A percentile compares a stretch with the other conserved stretches of the same genome.
phyloP scores from a whole-genome alignment of 345 rosid genomes.

The Gossypium herbaceum region DNA sequence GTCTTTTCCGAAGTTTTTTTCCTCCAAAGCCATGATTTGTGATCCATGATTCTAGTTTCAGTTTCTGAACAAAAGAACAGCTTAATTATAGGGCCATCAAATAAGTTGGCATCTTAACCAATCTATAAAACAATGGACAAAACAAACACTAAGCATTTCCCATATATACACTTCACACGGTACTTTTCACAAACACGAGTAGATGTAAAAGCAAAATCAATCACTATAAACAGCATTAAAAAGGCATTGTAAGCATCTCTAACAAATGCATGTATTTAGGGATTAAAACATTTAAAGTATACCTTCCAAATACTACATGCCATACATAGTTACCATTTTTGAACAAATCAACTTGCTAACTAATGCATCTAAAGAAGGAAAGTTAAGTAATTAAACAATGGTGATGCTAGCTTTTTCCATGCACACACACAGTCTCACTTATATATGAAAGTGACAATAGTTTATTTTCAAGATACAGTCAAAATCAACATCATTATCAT shows the following conservation, averaged over 20 bases:
- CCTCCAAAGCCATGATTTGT: slow-evolving; percentile 58
- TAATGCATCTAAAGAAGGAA: not conserved
- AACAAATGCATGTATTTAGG: not conserved
- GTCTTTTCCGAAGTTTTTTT: slow-evolving; percentile 58
- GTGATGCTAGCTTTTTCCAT: not conserved
- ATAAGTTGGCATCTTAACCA: not conserved
- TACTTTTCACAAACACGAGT: not conserved
- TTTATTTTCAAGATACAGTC: no score
- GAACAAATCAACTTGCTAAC: not conserved
- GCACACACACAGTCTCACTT: not conserved
- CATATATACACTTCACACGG: no score
- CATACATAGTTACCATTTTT: not conserved
- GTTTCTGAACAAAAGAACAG: not conserved
- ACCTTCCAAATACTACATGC: slow-evolving; percentile 1
- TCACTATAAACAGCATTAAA: not conserved
- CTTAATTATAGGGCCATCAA: not conserved
- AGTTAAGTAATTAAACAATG: not conserved
- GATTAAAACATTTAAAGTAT: not conserved
- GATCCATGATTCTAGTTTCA: slow-evolving; percentile 37
- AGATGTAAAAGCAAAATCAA: not conserved
- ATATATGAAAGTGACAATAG: not conserved
- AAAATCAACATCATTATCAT: not conserved
- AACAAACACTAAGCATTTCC: not conserved
- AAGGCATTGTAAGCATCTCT: not conserved
- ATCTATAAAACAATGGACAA: not conserved